These are phyloP conservation scores for Rhododendron henanense DNA, from an alignment of 148 eudicot genomes.

Conservation along the genomic window DNA sequence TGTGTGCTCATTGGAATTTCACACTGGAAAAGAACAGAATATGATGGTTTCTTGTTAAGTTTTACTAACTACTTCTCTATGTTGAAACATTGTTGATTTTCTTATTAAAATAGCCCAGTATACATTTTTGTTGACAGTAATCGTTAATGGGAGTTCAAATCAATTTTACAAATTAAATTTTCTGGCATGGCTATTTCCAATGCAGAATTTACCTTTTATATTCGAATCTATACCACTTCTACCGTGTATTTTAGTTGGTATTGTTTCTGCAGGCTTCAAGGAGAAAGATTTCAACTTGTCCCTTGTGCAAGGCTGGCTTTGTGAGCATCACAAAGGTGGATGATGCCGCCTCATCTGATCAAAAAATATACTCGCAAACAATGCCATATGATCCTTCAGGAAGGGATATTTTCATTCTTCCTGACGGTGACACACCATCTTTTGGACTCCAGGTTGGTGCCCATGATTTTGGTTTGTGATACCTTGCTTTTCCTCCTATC, in stretches of 20 bases:
- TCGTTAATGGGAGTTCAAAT: not conserved
- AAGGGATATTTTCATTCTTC: constrained; percentile 53
- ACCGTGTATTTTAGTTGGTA: constrained; percentile 1
- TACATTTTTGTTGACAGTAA: not conserved
- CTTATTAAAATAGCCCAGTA: not conserved
- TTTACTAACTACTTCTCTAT: not conserved
- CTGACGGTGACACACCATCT: constrained; percentile 27
- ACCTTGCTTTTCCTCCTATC: not conserved
- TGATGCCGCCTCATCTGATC: constrained; percentile 57
- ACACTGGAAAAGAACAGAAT: not conserved
- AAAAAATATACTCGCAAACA: constrained; percentile 83
- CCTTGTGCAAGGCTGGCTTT: constrained; percentile 75
- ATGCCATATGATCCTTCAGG: constrained; percentile 50
- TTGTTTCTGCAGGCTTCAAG: constrained; percentile 40
- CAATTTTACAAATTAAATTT: not conserved
- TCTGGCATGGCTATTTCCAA: not conserved
- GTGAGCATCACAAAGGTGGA: constrained; percentile 61
- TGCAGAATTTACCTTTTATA: not conserved
- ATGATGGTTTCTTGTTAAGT: not conserved
- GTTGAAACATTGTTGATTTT: not conserved
- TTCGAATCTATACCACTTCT: not conserved
- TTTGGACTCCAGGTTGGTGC: constrained; percentile 36
- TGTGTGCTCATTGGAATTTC: not conserved
- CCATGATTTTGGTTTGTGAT: not conserved
- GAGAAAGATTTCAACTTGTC: constrained; percentile 67